Conservation (phyloP, 202 grass and related monocot genomes). For the Carex arenaria region DNA sequence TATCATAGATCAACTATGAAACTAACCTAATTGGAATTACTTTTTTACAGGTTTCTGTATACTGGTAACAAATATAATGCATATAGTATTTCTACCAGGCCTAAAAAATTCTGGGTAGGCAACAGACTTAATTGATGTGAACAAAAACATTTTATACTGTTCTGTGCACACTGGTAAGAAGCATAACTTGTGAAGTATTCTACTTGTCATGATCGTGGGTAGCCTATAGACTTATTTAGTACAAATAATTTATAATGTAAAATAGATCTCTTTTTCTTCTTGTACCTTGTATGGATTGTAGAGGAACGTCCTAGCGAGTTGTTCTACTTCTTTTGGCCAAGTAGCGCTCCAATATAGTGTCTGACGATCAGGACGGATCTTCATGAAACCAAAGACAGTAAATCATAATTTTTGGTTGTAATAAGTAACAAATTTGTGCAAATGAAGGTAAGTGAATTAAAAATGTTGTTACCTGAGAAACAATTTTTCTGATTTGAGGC, state of each 20-base stretch:
- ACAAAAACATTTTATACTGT: neutral
- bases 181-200: neutral
- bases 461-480: slow-evolving; percentile 64
- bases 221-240: neutral
- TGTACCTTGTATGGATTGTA: slow-evolving; percentile 81
- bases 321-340: slow-evolving; percentile 97
- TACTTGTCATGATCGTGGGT: neutral
- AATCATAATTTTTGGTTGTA: neutral
- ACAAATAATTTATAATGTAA: neutral
- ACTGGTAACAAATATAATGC: neutral
- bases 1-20: neutral
- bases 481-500: slow-evolving; percentile 97
- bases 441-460: neutral
- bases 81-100: neutral
- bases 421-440: neutral
- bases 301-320: slow-evolving; percentile 77
- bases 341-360: slow-evolving; percentile 96
- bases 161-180: neutral
- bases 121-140: neutral
- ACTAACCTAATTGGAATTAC: neutral
- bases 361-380: slow-evolving; percentile 96
- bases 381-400: slow-evolving; percentile 22
- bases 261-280: neutral
- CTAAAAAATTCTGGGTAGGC: neutral
- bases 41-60: neutral